Evolutionary conservation across 2,329 filamentous ascomycete species (phyloP).

Genomic region (Monosporascus sp.): DNA sequence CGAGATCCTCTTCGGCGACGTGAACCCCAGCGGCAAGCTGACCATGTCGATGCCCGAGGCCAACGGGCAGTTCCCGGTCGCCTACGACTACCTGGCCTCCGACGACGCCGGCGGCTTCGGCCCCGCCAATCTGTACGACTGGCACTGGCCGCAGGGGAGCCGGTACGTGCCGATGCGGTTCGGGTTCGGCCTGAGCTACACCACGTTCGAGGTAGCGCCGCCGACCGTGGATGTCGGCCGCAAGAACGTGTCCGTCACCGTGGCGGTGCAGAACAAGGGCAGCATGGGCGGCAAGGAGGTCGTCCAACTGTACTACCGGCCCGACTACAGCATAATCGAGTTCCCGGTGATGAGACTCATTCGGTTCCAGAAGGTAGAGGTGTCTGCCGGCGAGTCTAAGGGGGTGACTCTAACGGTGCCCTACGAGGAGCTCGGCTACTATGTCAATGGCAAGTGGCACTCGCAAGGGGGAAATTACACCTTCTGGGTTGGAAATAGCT

Average conservation of each 20-base stretch:
- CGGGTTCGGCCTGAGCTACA: constrained; percentile 63
- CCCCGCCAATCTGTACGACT: constrained; percentile 51
- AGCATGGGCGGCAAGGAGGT: constrained; percentile 27
- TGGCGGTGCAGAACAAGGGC: constrained; percentile 40
- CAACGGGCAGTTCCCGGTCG: constrained; percentile 46
- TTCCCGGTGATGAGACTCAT: constrained; percentile 41
- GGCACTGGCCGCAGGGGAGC: constrained; percentile 28
- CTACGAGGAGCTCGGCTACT: constrained; percentile 24
- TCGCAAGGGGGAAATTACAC: constrained; percentile 19
- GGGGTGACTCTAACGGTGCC: constrained; percentile 28
- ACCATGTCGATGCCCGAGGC: constrained; percentile 43
- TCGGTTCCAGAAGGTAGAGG: constrained; percentile 39
- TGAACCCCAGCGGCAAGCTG: constrained; percentile 45
- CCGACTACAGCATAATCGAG: constrained; percentile 32
- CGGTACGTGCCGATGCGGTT: constrained; percentile 48
- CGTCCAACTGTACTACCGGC: constrained; percentile 33
- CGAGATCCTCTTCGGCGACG: constrained; percentile 57
- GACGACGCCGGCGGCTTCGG: constrained; percentile 55
- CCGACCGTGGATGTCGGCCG: too few species aligned
- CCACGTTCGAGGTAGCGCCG: constrained; percentile 49
- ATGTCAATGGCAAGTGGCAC: constrained; percentile 17
- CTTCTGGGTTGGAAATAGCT: constrained; percentile 26
- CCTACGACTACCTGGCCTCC: constrained; percentile 60
- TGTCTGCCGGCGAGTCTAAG: constrained; percentile 34
- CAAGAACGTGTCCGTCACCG: constrained; percentile 28